phyloP scores from a whole-genome alignment of 305 asterid genomes.

The Solanum hybrid region DNA sequence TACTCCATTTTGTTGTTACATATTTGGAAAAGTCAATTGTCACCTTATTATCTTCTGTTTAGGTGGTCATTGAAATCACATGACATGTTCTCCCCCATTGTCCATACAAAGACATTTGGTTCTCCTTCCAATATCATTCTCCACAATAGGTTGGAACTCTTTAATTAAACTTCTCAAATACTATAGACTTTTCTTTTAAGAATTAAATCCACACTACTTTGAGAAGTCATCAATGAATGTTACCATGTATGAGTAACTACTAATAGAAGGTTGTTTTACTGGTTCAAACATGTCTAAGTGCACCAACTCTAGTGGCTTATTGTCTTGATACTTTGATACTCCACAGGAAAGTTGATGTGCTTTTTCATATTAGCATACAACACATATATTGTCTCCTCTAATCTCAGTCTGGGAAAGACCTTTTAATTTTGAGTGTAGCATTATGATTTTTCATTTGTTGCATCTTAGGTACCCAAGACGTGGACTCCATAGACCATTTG shows the following conservation, averaged over 20 bases:
- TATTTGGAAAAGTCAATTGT: neutral
- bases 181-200: neutral
- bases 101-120: neutral
- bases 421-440: no score
- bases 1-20: neutral
- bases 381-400: neutral
- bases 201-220: neutral
- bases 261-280: neutral
- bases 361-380: neutral
- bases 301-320: neutral
- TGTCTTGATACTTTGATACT: neutral
- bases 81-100: neutral
- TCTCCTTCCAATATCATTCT: neutral
- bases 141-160: neutral
- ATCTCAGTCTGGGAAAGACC: neutral
- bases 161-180: neutral
- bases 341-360: neutral
- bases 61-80: neutral
- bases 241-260: neutral
- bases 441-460: neutral
- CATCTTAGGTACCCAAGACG: neutral
- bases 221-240: neutral
- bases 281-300: neutral
- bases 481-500: neutral
- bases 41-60: neutral